Percentiles rank a stretch among this genome's conserved stretches.
Conservation (phyloP, 2,329 filamentous ascomycete species). For the Hawksworthiomyces lignivorus region DNA sequence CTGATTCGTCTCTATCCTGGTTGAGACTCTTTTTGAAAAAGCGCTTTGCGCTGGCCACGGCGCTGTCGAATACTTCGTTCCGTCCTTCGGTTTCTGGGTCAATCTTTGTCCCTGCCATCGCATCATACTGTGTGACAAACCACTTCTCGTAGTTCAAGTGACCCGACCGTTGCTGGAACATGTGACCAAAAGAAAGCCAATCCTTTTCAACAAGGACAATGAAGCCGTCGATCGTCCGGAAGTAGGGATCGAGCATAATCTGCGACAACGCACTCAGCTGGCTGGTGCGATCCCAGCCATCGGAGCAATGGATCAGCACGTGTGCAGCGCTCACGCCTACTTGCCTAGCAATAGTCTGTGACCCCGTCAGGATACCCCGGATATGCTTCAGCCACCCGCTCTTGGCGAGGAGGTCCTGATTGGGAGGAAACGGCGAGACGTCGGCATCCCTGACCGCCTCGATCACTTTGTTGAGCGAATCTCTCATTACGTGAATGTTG, state of each 20-base stretch:
- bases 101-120: conserved; percentile 55
- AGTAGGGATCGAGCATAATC: conserved; percentile 92
- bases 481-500: conserved; percentile 97
- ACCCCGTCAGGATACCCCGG: conserved; percentile 72
- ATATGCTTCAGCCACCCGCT: conserved; percentile 93
- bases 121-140: conserved; percentile 83
- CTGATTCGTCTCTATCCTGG: conserved; percentile 48
- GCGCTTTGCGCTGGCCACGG: conserved; percentile 73
- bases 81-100: conserved; percentile 54
- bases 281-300: conserved; percentile 96
- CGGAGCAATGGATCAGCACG: conserved; percentile 93
- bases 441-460: conserved; percentile 91
- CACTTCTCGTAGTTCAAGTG: conserved; percentile 86
- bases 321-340: conserved; percentile 91
- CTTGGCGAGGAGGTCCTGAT: conserved; percentile 68
- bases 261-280: conserved; percentile 89
- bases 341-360: conserved; percentile 74
- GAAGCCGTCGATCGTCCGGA: conserved; percentile 87
- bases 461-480: conserved; percentile 78
- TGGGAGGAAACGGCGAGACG: conserved; percentile 73
- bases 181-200: conserved; percentile 95
- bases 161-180: conserved; percentile 90
- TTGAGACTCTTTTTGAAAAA: conserved; percentile 81
- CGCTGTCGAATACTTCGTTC: conserved; percentile 75
- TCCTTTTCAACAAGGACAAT: conserved; percentile 94